Base-by-base conservation (phyloP, 2,329 filamentous ascomycete species). In the Fusarium armeniacum region DNA sequence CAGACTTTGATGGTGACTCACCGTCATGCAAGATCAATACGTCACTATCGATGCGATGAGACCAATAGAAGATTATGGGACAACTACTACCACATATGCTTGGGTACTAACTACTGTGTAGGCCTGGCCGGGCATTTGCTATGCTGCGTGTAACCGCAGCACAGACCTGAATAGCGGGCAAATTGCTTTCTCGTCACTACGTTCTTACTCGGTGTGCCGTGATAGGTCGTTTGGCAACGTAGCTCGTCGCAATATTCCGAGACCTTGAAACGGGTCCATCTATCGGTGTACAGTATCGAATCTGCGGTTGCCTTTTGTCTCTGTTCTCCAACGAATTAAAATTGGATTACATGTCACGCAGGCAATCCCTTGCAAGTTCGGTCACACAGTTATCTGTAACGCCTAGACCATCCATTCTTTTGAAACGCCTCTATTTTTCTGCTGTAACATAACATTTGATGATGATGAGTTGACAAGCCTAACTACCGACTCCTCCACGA, bases 351-450 rank as follows among this genome's bases (percentile, higher is more conserved):
- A 54, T 62, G 67, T 68, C 62, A 67, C 50, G 63, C 47, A 67
- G 33, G 35, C 16, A 33, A 46, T 20, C 26, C 33, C 51, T 30
- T 44, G 40, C 38, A 35, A 52, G 40, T 26, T 18, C 52, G 51
- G 57, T 67, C 36, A 28, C 44, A 65, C 65, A 58, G 22, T 41
- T 49, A 32, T 49, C 38, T 57, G 70, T 57, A 50, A 49, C 53
- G 43, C 36, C 56, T 58, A 40, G 61, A 51, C 51, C 58, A 62
- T 66, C 22, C 45, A 43, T 58, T 52, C 33, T 71, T 65, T 71
- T 71, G 26, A 63, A 66, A 64, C 59, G 53, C 67, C 67, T 70
- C 13, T 60, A 26, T 41, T 56, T 60, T 50, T 53, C 55, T 52
- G 44, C 26, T 35, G 43, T 41, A 36, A 38, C 13, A 40, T 18